A percentile compares a stretch with the other conserved stretches of the same genome.
phyloP scores from a whole-genome alignment of 1,284 basidiomycete genomes.

The Hymenochaete sp. region DNA sequence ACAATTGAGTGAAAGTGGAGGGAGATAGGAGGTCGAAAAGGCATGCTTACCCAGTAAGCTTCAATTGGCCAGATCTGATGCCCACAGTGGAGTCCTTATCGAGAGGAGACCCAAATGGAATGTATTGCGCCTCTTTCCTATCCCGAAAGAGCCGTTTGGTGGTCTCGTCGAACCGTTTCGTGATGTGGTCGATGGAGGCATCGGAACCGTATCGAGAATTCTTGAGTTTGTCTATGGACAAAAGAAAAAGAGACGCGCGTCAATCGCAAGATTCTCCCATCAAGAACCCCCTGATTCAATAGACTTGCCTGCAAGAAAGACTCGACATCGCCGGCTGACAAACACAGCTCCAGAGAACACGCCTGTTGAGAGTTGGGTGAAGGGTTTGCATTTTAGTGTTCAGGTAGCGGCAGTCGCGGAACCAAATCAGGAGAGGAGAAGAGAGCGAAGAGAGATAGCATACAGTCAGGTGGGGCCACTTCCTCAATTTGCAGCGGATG shows the following conservation, averaged over 20 bases:
- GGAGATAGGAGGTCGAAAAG: not conserved
- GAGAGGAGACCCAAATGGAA: conserved; percentile 67
- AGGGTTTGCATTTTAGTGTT: conserved; percentile 1
- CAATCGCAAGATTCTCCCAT: not conserved
- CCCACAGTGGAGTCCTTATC: conserved; percentile 64
- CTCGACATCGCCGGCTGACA: conserved; percentile 60
- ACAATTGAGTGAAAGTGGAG: not conserved
- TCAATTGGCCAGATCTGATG: conserved; percentile 61
- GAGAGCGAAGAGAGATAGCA: conserved; percentile 22
- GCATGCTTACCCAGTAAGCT: conserved; percentile 50
- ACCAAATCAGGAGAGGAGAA: conserved; percentile 13
- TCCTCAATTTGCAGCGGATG: conserved; percentile 68
- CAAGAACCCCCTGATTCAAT: not conserved
- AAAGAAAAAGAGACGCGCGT: not conserved
- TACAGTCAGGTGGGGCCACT: conserved; percentile 71
- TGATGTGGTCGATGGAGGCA: conserved; percentile 62
- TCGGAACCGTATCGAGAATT: conserved; percentile 59
- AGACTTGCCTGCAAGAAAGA: conserved; percentile 52
- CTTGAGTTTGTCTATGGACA: conserved; percentile 54
- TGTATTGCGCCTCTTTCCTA: conserved; percentile 54
- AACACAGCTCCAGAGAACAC: conserved; percentile 76
- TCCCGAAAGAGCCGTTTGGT: conserved; percentile 70
- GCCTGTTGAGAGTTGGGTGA: conserved; percentile 32
- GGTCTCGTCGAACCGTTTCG: conserved; percentile 69
- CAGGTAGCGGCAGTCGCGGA: too few relatives aligned